phyloP scores from a whole-genome alignment of 2,329 filamentous ascomycete genomes.

The Corynespora cassiicola region DNA sequence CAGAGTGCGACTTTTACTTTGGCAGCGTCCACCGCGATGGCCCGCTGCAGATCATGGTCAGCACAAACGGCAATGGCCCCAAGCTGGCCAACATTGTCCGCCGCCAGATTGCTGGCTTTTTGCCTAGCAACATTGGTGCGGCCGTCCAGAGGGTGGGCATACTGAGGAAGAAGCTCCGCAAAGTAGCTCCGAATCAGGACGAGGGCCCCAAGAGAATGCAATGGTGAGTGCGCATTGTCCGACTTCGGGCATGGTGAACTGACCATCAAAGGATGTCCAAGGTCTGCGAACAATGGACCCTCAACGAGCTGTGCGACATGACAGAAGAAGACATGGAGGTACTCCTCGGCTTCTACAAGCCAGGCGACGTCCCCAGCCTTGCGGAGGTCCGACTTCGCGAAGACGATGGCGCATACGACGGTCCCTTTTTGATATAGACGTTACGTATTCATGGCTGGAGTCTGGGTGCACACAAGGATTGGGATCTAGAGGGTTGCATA shows the following conservation, averaged over 20 bases:
- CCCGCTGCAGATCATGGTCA: constrained; percentile 97
- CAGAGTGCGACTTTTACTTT: constrained; percentile 99
- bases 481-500: no score
- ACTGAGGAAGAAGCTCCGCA: constrained; percentile 78
- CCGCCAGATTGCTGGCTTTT: constrained; percentile 75
- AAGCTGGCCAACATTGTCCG: constrained; percentile 87
- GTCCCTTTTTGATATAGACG: constrained; percentile 50
- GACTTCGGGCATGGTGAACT: constrained; percentile 31
- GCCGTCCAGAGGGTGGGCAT: constrained; percentile 86
- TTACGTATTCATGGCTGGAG: no score
- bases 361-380: constrained; percentile 52
- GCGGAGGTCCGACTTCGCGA: constrained; percentile 50
- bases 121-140: constrained; percentile 81
- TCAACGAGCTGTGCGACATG: constrained; percentile 85
- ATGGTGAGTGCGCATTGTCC: constrained; percentile 64
- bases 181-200: constrained; percentile 72
- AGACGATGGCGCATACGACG: constrained; percentile 52
- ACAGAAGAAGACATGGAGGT: constrained; percentile 81
- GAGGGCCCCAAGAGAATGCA: constrained; percentile 89
- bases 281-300: constrained; percentile 85
- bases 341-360: constrained; percentile 76
- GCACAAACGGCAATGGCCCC: constrained; percentile 95
- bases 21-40: constrained; percentile 94
- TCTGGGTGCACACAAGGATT: no score
- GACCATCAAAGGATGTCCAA: constrained; percentile 76